Evolutionary conservation across 2,329 filamentous ascomycete species (phyloP).

Genomic region (Mariannaea elegans): DNA sequence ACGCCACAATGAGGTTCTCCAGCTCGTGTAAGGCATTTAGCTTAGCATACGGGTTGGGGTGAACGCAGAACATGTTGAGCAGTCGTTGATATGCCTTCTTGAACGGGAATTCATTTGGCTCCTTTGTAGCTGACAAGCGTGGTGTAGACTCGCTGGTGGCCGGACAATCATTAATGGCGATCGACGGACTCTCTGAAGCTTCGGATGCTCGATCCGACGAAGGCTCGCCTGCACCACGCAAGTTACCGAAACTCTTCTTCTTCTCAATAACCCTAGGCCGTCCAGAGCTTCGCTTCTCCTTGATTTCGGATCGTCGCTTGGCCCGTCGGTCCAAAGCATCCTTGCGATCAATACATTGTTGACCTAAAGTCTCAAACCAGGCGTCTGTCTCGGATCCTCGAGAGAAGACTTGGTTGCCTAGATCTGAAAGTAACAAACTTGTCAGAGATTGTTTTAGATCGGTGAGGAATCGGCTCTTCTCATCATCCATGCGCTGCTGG

Average conservation of each 20-base stretch:
- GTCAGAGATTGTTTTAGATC: slow-evolving; percentile 83
- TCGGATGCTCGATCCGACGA: slow-evolving; percentile 49
- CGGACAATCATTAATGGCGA: slow-evolving; percentile 53
- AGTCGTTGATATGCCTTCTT: slow-evolving; percentile 81
- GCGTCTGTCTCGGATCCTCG: slow-evolving; percentile 90
- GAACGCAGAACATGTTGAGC: slow-evolving; percentile 85
- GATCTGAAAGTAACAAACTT: slow-evolving; percentile 86
- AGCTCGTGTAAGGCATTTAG: slow-evolving; percentile 85
- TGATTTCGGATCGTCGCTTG: slow-evolving; percentile 51
- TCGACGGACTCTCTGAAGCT: slow-evolving; percentile 47
- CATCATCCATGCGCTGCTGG: slow-evolving; percentile 68
- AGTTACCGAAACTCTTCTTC: slow-evolving; percentile 74
- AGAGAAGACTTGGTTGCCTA: slow-evolving; percentile 87
- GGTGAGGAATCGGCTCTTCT: slow-evolving; percentile 80
- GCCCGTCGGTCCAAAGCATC: slow-evolving; percentile 62
- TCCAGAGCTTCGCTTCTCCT: slow-evolving; percentile 54
- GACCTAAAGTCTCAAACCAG: slow-evolving; percentile 79
- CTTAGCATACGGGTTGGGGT: slow-evolving; percentile 88
- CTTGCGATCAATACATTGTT: slow-evolving; percentile 71
- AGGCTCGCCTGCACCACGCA: slow-evolving; percentile 61
- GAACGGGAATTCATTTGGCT: slow-evolving; percentile 75
- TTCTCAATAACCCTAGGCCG: slow-evolving; percentile 67
- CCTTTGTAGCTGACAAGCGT: slow-evolving; percentile 34
- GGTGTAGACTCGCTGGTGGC: slow-evolving; percentile 39
- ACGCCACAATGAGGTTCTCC: slow-evolving; percentile 81